phyloP scores from a whole-genome alignment of 306 rosid genomes.

The Luffa aegyptiaca region DNA sequence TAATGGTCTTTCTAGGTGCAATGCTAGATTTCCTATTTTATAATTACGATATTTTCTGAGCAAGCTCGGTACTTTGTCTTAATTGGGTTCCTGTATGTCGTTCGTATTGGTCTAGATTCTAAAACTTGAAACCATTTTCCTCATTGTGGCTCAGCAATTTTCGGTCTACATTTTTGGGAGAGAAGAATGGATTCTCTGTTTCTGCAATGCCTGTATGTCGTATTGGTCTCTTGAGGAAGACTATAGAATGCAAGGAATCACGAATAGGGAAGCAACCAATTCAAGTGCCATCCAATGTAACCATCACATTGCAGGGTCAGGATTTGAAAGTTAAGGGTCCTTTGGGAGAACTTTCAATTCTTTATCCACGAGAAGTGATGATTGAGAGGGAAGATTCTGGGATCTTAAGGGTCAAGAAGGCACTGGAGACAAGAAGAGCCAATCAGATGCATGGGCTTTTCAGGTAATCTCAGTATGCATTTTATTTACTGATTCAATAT shows the following conservation, averaged over 20 bases:
- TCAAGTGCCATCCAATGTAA: constrained; percentile 61
- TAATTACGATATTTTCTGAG: background rate
- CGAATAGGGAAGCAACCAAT: constrained; percentile 88
- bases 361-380: constrained; percentile 71
- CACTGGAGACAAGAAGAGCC: constrained; percentile 74
- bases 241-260: constrained; percentile 77
- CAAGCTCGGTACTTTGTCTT: background rate
- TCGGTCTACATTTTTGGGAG: constrained; percentile 55
- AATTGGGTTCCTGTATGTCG: background rate
- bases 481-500: background rate
- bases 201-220: constrained; percentile 27
- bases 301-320: constrained; percentile 64
- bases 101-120: background rate
- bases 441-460: constrained; percentile 96
- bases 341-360: constrained; percentile 66
- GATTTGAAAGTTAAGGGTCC: constrained; percentile 78
- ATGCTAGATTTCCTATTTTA: background rate
- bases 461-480: constrained; percentile 40
- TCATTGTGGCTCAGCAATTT: constrained; percentile 57
- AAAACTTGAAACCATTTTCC: constrained; percentile 8
- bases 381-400: constrained; percentile 64
- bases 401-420: constrained; percentile 43
- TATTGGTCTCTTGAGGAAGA: constrained; percentile 39
- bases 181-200: constrained; percentile 33
- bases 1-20: background rate